A percentile compares a stretch with the other conserved stretches of the same genome.
These are phyloP conservation scores for Amauroascus verrucosus DNA, from an alignment of 2,329 filamentous ascomycete species.

Conservation along the genomic window DNA sequence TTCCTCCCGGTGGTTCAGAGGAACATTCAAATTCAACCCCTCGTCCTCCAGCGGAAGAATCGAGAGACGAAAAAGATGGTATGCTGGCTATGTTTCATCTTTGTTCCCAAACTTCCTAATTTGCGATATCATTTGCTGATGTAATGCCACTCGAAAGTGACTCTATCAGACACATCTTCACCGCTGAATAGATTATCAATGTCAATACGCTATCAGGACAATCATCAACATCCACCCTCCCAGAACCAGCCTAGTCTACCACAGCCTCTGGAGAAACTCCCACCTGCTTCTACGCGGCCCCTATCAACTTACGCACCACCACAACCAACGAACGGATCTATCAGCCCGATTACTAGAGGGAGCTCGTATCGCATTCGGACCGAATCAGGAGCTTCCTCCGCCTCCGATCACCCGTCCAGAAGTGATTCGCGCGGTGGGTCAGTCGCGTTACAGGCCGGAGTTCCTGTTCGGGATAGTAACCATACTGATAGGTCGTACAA, in stretches of 20 bases:
- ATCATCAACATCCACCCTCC: conserved; percentile 35
- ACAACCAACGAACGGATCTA: conserved; percentile 32
- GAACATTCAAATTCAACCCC: conserved; percentile 15
- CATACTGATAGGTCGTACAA: conserved; percentile 60
- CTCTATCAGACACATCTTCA: not conserved
- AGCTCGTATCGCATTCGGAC: conserved; percentile 46
- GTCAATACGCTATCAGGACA: conserved; percentile 33
- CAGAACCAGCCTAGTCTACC: conserved; percentile 33
- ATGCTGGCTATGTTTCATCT: not conserved
- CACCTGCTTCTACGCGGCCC: conserved; percentile 33
- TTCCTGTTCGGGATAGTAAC: conserved; percentile 58
- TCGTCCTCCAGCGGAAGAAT: not conserved
- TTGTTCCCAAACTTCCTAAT: not conserved
- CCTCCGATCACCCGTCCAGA: conserved; percentile 46
- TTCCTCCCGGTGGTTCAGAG: conserved; percentile 35
- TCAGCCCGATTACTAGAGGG: conserved; percentile 31
- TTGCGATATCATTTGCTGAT: not conserved
- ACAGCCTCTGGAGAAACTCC: conserved; percentile 16
- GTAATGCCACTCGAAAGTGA: not conserved
- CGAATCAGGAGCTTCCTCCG: conserved; percentile 50
- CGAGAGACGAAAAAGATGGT: not conserved
- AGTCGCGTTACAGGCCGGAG: conserved; percentile 48
- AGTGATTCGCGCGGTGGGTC: conserved; percentile 55
- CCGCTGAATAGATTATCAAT: conserved; percentile 10
- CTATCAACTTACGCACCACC: conserved; percentile 40